phyloP scores from a whole-genome alignment of 2,329 filamentous ascomycete species.

The Epichloe bromicola region DNA sequence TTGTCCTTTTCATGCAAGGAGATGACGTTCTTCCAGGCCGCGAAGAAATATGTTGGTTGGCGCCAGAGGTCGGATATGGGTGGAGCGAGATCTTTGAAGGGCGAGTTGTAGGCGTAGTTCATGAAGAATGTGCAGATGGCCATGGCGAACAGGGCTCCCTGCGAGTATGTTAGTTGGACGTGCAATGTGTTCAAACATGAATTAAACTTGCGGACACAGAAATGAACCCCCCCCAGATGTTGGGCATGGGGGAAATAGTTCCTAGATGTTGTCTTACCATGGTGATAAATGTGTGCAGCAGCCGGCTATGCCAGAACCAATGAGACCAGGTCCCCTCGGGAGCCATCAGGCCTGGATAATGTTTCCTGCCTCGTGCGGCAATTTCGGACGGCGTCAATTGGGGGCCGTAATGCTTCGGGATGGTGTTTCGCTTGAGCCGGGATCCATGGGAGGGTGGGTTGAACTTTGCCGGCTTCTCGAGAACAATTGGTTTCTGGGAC shows the following conservation, averaged over 20 bases:
- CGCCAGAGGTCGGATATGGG: slow-evolving; percentile 52
- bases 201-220: background rate
- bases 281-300: slow-evolving; percentile 71
- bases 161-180: background rate
- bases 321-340: slow-evolving; percentile 69
- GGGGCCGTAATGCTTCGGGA: slow-evolving; percentile 63
- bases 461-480: slow-evolving; percentile 82
- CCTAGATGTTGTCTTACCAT: slow-evolving; percentile 42
- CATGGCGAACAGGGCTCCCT: slow-evolving; percentile 56
- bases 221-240: background rate
- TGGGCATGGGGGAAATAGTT: background rate
- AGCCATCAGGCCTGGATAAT: slow-evolving; percentile 85
- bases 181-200: background rate
- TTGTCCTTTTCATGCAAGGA: slow-evolving; percentile 63
- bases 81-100: slow-evolving; percentile 69
- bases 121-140: slow-evolving; percentile 60
- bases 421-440: slow-evolving; percentile 41
- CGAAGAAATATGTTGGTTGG: slow-evolving; percentile 55
- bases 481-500: slow-evolving; percentile 47
- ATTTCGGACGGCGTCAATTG: slow-evolving; percentile 52
- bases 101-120: slow-evolving; percentile 69
- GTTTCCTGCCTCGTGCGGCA: slow-evolving; percentile 50
- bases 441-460: slow-evolving; percentile 82
- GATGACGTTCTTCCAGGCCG: slow-evolving; percentile 58
- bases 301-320: slow-evolving; percentile 68